Evolutionary conservation across 305 asterid species (phyloP), one percentile per base, ranked within the genome.

Genomic region (Petunia hybrid): DNA sequence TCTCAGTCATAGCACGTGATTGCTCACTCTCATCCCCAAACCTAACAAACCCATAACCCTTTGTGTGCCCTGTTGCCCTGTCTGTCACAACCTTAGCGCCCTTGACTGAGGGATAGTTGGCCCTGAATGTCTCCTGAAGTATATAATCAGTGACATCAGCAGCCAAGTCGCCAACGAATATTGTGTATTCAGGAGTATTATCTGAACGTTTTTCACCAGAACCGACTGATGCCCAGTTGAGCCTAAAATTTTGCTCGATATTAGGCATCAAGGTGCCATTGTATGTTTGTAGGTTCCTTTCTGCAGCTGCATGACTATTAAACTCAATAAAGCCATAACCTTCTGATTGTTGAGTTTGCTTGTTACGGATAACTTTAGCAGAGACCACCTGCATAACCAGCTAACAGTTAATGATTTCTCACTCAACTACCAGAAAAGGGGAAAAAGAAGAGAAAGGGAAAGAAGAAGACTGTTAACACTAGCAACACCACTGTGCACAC

Each of bases 141-240:
- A 78, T 68, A 61, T 84, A 79, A 84, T 88, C 88, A 12, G 86
- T 86, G 31, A 88, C 91, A 82, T 88, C 91, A 75, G 88, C 82
- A 4, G 91, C 91, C 86, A 88, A 84, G 76, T 88, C 91, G 40
- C 91, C 91, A 51, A 88, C 88, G 1, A 88, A 88, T 51, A 88
- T 80, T 4, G 91, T 88, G 82, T 82, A 81, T 5, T 88, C 91
- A 55, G 87, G 82, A 68, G 86, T 36, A 84, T 84, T 81, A 51
- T 88, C 91, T 35, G 83, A 73, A 42, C 83, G 87, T 77, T 86
- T 88, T 80, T 88, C 91, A 22, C 89, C 89, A 6, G 85, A 79
- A 84, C 91, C 89, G 74, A 84, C 78, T 78, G 91, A 88, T 51
- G 89, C 91, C 91, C 89, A 88, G 82, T 88, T 88, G 35, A 88